Conservation (phyloP, 2,329 filamentous ascomycete species). For the Phialophora chinensis region DNA sequence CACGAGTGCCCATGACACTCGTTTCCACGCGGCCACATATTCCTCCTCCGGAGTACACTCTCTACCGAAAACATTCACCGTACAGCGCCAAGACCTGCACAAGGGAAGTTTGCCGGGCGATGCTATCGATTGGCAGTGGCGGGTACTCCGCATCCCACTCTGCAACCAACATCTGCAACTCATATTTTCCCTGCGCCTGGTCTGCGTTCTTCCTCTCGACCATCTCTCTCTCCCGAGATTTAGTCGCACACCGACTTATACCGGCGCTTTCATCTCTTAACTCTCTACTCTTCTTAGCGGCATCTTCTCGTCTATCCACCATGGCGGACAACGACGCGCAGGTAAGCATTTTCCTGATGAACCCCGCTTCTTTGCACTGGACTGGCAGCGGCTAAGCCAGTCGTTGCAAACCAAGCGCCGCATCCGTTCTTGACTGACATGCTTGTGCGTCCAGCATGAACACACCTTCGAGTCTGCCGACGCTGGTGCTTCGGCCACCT, state of each 20-base stretch:
- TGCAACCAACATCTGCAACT: conserved; percentile 1
- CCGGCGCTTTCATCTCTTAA: conserved; percentile 37
- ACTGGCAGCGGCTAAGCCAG: conserved; percentile 19
- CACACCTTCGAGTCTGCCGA: conserved; percentile 90
- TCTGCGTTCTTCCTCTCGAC: conserved; percentile 28
- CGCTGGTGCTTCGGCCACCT: conserved; percentile 93
- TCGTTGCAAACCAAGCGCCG: conserved; percentile 39
- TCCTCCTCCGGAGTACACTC: neutral
- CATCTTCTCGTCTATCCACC: conserved; percentile 48
- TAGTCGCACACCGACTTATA: conserved; percentile 29
- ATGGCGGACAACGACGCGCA: conserved; percentile 70
- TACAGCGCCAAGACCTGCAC: neutral
- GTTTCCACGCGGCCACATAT: neutral
- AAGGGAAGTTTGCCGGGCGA: neutral
- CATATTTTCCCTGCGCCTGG: conserved; percentile 34
- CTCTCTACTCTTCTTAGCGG: conserved; percentile 29
- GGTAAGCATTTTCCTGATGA: conserved; percentile 56
- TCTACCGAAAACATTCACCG: neutral
- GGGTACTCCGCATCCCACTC: conserved; percentile 9
- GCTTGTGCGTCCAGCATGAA: conserved; percentile 61
- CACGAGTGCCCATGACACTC: neutral
- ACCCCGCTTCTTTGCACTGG: conserved; percentile 36
- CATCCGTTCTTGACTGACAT: conserved; percentile 34
- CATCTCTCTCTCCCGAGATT: conserved; percentile 36
- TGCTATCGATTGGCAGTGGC: conserved; percentile 8